Percentiles rank a stretch among this genome's conserved stretches.
These are phyloP conservation scores for Ogataea trehalophila DNA, from an alignment of 805 yeast genomes.

Conservation along the genomic window DNA sequence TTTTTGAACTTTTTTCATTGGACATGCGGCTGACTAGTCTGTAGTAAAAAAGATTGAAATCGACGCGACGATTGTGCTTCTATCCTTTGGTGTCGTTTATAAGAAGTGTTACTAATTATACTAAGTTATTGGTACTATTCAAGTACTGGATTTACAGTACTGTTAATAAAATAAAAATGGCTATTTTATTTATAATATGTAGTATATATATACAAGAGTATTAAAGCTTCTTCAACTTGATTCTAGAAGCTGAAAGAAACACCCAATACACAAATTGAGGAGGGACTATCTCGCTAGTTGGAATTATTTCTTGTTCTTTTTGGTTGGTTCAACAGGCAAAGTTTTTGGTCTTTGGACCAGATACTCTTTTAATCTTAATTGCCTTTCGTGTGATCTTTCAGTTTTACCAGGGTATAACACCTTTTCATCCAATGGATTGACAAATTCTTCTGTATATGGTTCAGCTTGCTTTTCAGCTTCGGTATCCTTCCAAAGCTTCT, in stretches of 20 bases:
- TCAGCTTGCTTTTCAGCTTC: constrained; percentile 24
- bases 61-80: too few species aligned
- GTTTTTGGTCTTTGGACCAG: constrained; percentile 51
- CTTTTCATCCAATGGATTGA: constrained; percentile 54
- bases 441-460: constrained; percentile 38
- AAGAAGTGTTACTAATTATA: too few species aligned
- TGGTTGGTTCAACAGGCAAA: constrained; percentile 42
- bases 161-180: background rate
- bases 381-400: constrained; percentile 39
- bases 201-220: background rate
- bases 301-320: background rate
- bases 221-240: too few species aligned
- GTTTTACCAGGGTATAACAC: constrained; percentile 72
- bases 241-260: too few species aligned
- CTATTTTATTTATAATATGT: too few species aligned
- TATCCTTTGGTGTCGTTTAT: too few species aligned
- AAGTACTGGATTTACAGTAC: background rate
- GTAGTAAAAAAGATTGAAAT: too few species aligned
- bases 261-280: too few species aligned
- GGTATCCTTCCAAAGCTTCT: constrained; percentile 55
- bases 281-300: background rate
- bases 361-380: constrained; percentile 51
- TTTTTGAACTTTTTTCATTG: too few species aligned
- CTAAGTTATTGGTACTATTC: too few species aligned
- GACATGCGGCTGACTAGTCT: too few species aligned